Base-by-base conservation (phyloP, 2,329 filamentous ascomycete genomes). In the Penicillium sclerotigenum region DNA sequence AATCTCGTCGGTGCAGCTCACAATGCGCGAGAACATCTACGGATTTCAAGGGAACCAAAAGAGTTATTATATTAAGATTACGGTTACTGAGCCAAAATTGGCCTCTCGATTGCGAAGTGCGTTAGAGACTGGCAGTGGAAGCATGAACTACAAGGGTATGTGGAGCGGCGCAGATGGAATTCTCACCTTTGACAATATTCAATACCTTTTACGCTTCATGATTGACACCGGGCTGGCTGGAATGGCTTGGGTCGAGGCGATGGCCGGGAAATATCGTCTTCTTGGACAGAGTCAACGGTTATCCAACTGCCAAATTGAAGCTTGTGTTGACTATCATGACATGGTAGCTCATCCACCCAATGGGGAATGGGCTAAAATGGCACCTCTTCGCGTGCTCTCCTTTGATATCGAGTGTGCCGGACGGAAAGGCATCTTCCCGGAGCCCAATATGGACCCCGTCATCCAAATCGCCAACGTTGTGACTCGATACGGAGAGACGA, bases 361-460 rank as follows among this genome's bases (percentile, higher is more conserved):
- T 63, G 93, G 92, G 18, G 92, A 97, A 71, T 99, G 93, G 91
- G 90, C 91, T 28, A 99, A 97, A 76, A 97, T 97, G 87, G 94
- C 95, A 0, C 94, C 94, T 0, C 80, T 99, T 4, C 87, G 94
- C 59, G 88, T 96, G 45, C 77, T 99, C 43, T 97, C 94, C 5
- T 97, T 99, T 69, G 94, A 99, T 83, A 99, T 99, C 65, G 94
- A 99, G 75, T 99, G 94, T 74, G 94, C 94, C 65, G 94, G 94
- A 49, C 89, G 95, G 65, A 97, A 99, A 76, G 94, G 94, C 62
- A 89, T 99, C 69, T 99, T 99, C 68, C 94, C 95, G 0, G 94
- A 99, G 73, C 87, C 95, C 10, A 86, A 93, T 58, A 78, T 90
- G 20, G 94, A 99, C 67, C 91, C 93, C 0, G 92, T 99, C 62